phyloP scores from a whole-genome alignment of 225 moss, liverwort and hornwort genomes.

The Sphagnum tenellum region DNA sequence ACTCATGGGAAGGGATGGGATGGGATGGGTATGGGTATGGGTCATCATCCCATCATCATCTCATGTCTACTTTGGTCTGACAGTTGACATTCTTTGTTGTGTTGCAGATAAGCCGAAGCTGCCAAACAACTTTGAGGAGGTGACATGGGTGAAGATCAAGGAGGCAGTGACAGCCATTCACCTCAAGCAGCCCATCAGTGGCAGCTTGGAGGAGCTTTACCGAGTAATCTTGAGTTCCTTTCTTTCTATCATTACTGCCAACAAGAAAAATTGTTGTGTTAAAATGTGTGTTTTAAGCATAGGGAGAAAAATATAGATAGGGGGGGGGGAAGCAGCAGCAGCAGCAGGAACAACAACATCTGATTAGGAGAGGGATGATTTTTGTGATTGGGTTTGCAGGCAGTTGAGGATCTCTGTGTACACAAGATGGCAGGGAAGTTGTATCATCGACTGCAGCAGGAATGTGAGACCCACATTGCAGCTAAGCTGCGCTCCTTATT shows the following conservation, averaged over 20 bases:
- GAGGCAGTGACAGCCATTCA: slow-evolving; percentile 96
- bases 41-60: no score
- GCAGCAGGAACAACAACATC: no score
- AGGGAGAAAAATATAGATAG: no score
- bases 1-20: no score
- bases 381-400: slow-evolving; percentile 25
- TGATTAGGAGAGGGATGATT: no score
- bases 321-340: no score
- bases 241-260: no score
- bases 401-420: slow-evolving; percentile 91
- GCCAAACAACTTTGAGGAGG: slow-evolving; percentile 86
- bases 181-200: slow-evolving; percentile 86
- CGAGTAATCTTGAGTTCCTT: slow-evolving; percentile 24
- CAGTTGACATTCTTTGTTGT: background rate
- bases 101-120: slow-evolving; percentile 92
- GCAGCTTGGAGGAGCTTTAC: slow-evolving; percentile 96
- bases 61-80: background rate
- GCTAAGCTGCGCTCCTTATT: slow-evolving; percentile 57
- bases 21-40: no score
- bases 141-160: slow-evolving; percentile 96
- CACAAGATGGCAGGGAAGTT: slow-evolving; percentile 98
- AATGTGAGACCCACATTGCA: slow-evolving; percentile 87
- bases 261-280: no score
- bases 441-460: slow-evolving; percentile 89
- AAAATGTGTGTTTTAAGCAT: no score